Conservation (phyloP, 2,329 filamentous ascomycete genomes). For the Rachicladosporium sp. region DNA sequence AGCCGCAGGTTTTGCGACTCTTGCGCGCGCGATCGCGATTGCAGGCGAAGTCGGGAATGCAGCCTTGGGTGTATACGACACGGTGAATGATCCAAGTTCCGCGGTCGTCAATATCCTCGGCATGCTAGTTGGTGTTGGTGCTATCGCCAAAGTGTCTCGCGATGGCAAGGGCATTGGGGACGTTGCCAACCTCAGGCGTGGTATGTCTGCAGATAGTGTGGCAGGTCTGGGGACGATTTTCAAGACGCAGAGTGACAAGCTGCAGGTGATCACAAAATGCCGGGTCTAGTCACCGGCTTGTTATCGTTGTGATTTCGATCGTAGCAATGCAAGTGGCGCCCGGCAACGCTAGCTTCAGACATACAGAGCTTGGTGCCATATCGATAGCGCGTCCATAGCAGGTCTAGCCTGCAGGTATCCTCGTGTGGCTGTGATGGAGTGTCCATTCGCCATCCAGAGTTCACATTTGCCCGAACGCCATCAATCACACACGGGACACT, state of each 20-base stretch:
- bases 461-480: too few relatives aligned
- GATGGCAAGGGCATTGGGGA: neutral
- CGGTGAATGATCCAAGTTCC: slow-evolving; percentile 5
- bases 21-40: slow-evolving; percentile 6
- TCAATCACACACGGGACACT: too few relatives aligned
- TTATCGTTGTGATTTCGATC: too few relatives aligned
- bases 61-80: slow-evolving; percentile 7
- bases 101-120: slow-evolving; percentile 8
- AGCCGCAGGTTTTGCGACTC: slow-evolving; percentile 2
- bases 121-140: slow-evolving; percentile 8
- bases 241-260: neutral
- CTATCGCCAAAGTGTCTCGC: slow-evolving; percentile 4
- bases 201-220: neutral
- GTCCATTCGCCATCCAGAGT: too few relatives aligned
- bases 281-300: too few relatives aligned
- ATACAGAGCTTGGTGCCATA: too few relatives aligned
- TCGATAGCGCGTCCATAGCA: too few relatives aligned
- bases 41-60: slow-evolving; percentile 6
- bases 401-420: too few relatives aligned
- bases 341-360: too few relatives aligned
- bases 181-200: neutral
- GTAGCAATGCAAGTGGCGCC: too few relatives aligned
- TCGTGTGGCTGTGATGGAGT: too few relatives aligned
- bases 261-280: neutral
- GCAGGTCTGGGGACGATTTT: neutral